Evolutionary conservation across 768 basidiomycete genomes (phyloP), one percentile per base, ranked within the genome.

Genomic region (Hysterangium stoloniferum): DNA sequence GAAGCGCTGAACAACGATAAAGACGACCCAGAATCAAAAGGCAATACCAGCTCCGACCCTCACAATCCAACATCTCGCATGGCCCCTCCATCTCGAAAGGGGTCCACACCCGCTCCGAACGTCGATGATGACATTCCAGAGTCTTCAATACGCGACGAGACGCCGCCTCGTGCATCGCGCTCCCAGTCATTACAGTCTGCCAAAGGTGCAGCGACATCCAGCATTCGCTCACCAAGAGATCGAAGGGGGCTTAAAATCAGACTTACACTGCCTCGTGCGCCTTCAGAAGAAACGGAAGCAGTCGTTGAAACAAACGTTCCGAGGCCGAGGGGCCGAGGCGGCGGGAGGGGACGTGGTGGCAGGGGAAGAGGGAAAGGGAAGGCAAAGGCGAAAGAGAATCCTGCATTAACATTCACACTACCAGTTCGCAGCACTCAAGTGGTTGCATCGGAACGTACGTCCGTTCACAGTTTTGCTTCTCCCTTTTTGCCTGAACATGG

Each of bases 221-320:
- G n/a, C n/a, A n/a, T n/a, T 19, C 34, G 24, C 9, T 34, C 34
- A 13, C 46, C 46, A 48, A 19, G 22, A 20, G 11, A n/a, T 20
- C 24, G 29, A 15, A 31, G 20, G 17, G 19, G 27, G 15, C 71
- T 84, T 19, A 80, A 77, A 57, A 83, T 83, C 59, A 82, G 74
- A 61, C 68, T 82, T 38, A 64, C 69, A 19, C 56, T 60, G 41
- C 36, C n/a, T n/a, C 48, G 31, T 25, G 13, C 45, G 11, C 44
- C 58, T 15, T 51, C 58, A 42, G 58, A n/a, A 17, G 36, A 49
- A 47, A 28, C 36, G 34, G 25, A 47, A 38, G 46, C 36, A 31
- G 35, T 17, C 12, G 22, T 17, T 3, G n/a, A 51, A 27, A 31
- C 38, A n/a, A 41, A 27, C 38, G 29, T 37, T 20, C 13, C 29